Evolutionary conservation across 805 yeast species (phyloP), one percentile per base, ranked within the genome.

Genomic region (Wickerhamomyces chaumierensis): DNA sequence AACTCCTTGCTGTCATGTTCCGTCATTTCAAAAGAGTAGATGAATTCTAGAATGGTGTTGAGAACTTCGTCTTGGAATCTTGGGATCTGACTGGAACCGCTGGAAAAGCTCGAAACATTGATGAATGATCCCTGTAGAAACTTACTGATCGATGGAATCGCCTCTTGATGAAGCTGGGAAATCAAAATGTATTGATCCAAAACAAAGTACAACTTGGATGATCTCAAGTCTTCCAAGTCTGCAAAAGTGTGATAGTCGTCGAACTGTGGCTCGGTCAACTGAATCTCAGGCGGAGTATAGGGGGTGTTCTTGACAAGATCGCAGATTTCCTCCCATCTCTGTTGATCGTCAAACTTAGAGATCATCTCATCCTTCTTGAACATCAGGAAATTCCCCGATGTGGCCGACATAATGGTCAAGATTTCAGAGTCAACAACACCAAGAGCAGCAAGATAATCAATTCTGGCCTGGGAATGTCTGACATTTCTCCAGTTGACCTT

Each of bases 141-240:
- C 20, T 64, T 66, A 1, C 74, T 57, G 33, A 72, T 58, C 3
- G 55, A 51, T 16, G 51, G 49, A 0, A 61, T 55, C 5, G 61
- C 42, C 33, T 53, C 60, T 3, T 77, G 75, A 41, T 60, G 68
- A 3, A 59, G 37, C 27, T 72, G 73, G 2, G 66, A 57, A 7
- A 71, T 53, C 18, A 59, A 51, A 16, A 72, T 59, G 53, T 71
- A 60, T 31, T 63, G 61, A 31, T 66, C 68, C 29, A 68, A 51
- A 28, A 71, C 51, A 9, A 45, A 52, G 15, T 53, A 51, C 6
- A 44, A 38, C 28, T 58, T 58, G 18, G 57, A 49, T 20, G 64
- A 58, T 17, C 73, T 57, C 31, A 65, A 44, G 15, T 60, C 58
- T 17, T 59, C 60, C 25, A 73, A 53, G 36, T 70, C 71, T 33